Percentiles rank a stretch among this genome's conserved stretches.
Evolutionary conservation across 148 eudicot species (phyloP).

Genomic region (Camellia granthamiana): DNA sequence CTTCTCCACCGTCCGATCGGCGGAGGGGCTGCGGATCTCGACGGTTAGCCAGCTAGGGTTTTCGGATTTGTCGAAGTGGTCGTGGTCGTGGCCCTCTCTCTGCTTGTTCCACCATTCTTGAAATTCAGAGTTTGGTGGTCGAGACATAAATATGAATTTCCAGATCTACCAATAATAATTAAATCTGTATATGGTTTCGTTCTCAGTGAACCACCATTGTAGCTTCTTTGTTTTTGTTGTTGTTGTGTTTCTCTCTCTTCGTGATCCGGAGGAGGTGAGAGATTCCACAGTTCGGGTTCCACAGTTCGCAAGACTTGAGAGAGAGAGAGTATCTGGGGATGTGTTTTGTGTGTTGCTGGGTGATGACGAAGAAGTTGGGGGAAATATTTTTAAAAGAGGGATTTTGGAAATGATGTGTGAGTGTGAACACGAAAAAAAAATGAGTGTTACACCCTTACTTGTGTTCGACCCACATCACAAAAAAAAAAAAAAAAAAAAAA

Average conservation of each 20-base stretch:
- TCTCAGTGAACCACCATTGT: constrained; percentile 11
- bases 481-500: too few species aligned
- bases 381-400: too few species aligned
- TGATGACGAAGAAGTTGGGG: too few species aligned
- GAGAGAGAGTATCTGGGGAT: too few species aligned
- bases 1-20: constrained; percentile 25
- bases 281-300: too few species aligned
- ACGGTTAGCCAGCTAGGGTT: constrained; percentile 24
- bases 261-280: constrained; percentile 9
- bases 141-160: constrained; percentile 14
- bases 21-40: constrained; percentile 24
- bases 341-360: too few species aligned
- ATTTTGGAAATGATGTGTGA: too few species aligned
- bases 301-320: too few species aligned
- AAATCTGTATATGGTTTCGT: background rate
- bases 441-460: too few species aligned
- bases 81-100: constrained; percentile 4
- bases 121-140: constrained; percentile 21
- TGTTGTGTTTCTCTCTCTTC: background rate
- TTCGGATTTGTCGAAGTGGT: constrained; percentile 17
- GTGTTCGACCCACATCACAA: too few species aligned
- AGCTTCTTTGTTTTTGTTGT: background rate
- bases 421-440: too few species aligned
- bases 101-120: constrained; percentile 13
- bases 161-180: background rate